Evolutionary conservation across 1,284 basidiomycete genomes (phyloP).

Genomic region (Erythrobasidium hasegawianum): DNA sequence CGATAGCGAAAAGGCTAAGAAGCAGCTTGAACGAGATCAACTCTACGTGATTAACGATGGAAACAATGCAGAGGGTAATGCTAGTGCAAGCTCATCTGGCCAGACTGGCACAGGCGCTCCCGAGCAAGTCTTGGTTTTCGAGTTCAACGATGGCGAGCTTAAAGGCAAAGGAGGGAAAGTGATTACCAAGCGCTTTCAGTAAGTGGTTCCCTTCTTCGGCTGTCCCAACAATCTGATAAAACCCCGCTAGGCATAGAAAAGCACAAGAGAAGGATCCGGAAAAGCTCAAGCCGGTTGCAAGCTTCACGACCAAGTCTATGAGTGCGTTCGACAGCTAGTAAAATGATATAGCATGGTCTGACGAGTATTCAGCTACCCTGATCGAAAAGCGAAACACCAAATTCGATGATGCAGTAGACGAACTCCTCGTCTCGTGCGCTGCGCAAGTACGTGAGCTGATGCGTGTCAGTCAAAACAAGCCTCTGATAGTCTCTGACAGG

Average conservation of each 20-base stretch:
- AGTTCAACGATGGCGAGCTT: slow-evolving; percentile 52
- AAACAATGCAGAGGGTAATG: slow-evolving; percentile 12
- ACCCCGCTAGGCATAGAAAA: slow-evolving; percentile 35
- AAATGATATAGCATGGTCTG: slow-evolving; percentile 60
- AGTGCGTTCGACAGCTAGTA: slow-evolving; percentile 49
- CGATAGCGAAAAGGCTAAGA: slow-evolving; percentile 38
- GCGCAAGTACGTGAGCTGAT: slow-evolving; percentile 37
- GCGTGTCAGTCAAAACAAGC: not conserved
- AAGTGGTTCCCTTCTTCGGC: not conserved
- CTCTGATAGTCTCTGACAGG: slow-evolving; percentile 41
- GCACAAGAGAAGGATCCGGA: slow-evolving; percentile 14
- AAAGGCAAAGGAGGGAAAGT: slow-evolving; percentile 48
- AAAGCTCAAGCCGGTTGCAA: slow-evolving; percentile 31
- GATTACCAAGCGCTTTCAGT: slow-evolving; percentile 40
- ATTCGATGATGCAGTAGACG: slow-evolving; percentile 66
- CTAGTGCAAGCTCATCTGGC: slow-evolving; percentile 16
- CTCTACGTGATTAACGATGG: slow-evolving; percentile 38
- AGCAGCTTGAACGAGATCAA: slow-evolving; percentile 42
- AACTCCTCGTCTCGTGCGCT: slow-evolving; percentile 63
- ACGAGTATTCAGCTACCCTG: slow-evolving; percentile 55
- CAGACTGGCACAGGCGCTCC: slow-evolving; percentile 36
- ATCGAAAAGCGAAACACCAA: slow-evolving; percentile 67
- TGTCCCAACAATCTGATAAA: not conserved
- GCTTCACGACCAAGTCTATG: slow-evolving; percentile 42
- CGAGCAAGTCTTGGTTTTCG: slow-evolving; percentile 49